phyloP scores from a whole-genome alignment of 1,284 basidiomycete species.

The Schizopora paradoxa region DNA sequence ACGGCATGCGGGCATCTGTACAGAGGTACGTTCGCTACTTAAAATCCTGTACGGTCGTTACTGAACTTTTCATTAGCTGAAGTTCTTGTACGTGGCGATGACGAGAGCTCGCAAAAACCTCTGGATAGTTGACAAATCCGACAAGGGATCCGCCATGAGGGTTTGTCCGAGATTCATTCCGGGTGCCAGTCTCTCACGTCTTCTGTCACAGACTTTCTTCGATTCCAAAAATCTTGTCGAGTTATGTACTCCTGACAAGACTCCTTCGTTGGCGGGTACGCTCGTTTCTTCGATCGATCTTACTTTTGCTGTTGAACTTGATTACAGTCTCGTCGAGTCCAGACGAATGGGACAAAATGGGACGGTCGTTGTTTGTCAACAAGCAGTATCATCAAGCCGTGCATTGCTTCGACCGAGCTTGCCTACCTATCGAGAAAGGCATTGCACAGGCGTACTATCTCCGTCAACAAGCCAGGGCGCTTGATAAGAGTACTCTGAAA shows the following conservation, averaged over 20 bases:
- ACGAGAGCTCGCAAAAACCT: conserved; percentile 63
- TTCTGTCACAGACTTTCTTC: conserved; percentile 43
- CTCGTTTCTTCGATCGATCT: neutral
- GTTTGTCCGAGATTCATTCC: conserved; percentile 30
- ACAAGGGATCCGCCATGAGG: conserved; percentile 51
- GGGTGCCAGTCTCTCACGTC: too few relatives aligned
- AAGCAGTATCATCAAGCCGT: conserved; percentile 54
- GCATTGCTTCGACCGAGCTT: conserved; percentile 56
- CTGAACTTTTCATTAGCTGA: conserved; percentile 40
- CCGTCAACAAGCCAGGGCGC: conserved; percentile 37
- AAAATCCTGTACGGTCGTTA: conserved; percentile 4
- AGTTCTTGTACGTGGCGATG: conserved; percentile 64
- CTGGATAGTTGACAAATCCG: conserved; percentile 61
- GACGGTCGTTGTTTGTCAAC: conserved; percentile 47
- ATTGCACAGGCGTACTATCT: conserved; percentile 43
- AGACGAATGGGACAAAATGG: conserved; percentile 53
- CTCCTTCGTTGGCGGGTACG: conserved; percentile 41
- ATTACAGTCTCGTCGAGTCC: conserved; percentile 33
- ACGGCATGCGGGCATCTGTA: conserved; percentile 53
- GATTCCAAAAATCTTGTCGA: conserved; percentile 37
- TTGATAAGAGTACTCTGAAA: conserved; percentile 32
- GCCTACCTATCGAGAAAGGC: conserved; percentile 35
- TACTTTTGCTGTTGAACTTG: neutral
- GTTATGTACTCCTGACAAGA: conserved; percentile 36
- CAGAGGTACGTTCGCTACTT: conserved; percentile 38